Base-by-base conservation (phyloP, 2,329 filamentous ascomycete species). In the Fusarium domesticum region DNA sequence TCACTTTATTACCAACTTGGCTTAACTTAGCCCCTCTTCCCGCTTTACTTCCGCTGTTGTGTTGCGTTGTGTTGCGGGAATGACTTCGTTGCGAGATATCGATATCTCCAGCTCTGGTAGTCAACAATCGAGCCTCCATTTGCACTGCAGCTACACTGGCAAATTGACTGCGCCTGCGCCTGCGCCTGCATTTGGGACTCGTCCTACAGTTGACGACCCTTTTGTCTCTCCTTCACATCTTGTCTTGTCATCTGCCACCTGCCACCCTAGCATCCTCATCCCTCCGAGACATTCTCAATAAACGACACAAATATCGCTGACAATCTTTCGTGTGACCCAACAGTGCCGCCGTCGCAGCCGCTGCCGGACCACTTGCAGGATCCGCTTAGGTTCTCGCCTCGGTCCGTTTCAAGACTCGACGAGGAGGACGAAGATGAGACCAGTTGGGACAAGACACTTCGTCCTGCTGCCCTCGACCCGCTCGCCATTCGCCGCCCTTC, bases 301-400 rank as follows among this genome's bases (percentile, higher is more conserved):
- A 42, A 48, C 34, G 41, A 46, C 48, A 37, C 40, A 17, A 35
- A 39, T 37, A 45, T 54, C 43, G 41, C 56, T 59, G 46, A 60
- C 53, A 55, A 46, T 44, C 54, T 45, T 43, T 51, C 50, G 56
- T 59, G 58, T 44, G 43, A 60, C 55, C 53, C 31, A 44, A 44
- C 49, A 81, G 78, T 76, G 71, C 75, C 23, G 23, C 23, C 76
- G 72, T 79, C 77, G 66, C 77, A 80, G 72, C 72, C 76, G 70
- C 69, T 75, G 71, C 73, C 76, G 65, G 78, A 81, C 62, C 74
- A 76, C 61, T 63, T 70, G 55, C 70, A 73, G 62, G 75, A 80
- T 59, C 67, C 72, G 54, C 60, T 71, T 58, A 79, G 76, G 63
- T 77, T 76, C 59, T 70, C 75, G 46, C 66, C 74, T 42, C 72